Evolutionary conservation across 169 alveolate species (phyloP), one percentile per base, ranked within the genome.

Genomic region (Amoebophrya sp.): DNA sequence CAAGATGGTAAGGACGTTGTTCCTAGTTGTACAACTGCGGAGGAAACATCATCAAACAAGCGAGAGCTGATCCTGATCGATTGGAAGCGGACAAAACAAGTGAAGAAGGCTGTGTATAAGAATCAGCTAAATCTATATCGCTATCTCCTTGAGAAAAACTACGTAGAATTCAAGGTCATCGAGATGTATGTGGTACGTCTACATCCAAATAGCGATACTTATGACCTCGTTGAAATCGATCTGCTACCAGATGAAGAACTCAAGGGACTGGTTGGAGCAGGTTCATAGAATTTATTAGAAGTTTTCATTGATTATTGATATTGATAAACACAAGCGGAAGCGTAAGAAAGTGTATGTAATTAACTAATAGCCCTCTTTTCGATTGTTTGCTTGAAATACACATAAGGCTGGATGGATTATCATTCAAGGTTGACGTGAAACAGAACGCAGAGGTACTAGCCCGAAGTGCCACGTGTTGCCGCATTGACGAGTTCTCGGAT

Each of bases 141-240:
- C 3, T 65, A 65, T 36, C 2, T 65, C 2, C 26, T 65, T 29
- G 83, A 65, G 83, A 65, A 65, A 26, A 65, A 65, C 83, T 65
- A 65, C 83, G 33, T 0, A 6, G 26, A 65, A 6, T 1, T 65
- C 33, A 6, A 26, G 2, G 83, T 65, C 38, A 12, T 18, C 36
- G 83, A 65, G 33, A 65, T 65, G 83, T 65, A 65, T 36, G 83
- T 65, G 83, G 83, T 65, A 36, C 83, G 83, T 26, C n/a, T 65
- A 18, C 83, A 65, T 26, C 83, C 83, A 10, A 29, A 65, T 1
- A 65, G 83, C 33, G 33, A 1, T 1, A 65, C 38, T 65, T 65
- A 65, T 36, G 83, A 65, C 83, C 26, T 65, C 33, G 18, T 29
- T 18, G 2, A 65, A 1, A 65, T 65, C 83, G 83, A 65, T 12